phyloP scores from a whole-genome alignment of 768 basidiomycete genomes.

The Collybiopsis confluens region DNA sequence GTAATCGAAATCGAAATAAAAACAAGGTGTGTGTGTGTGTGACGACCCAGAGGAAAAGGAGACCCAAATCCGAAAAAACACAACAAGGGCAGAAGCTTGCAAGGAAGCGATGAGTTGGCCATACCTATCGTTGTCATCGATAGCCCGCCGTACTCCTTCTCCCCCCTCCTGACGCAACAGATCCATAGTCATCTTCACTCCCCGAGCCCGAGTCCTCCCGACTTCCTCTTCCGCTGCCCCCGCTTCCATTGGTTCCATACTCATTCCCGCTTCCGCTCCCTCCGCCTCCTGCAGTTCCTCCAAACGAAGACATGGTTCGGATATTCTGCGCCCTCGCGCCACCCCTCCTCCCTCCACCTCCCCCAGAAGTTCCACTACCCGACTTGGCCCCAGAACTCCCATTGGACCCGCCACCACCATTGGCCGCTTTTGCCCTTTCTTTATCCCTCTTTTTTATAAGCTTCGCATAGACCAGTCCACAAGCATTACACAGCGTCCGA shows the following conservation, averaged over 20 bases:
- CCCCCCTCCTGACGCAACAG: not conserved
- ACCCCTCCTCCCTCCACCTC: not conserved
- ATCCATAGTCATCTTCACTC: not conserved
- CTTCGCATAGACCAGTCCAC: conserved; percentile 84
- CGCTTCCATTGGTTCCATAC: too few species aligned
- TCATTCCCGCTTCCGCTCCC: not conserved
- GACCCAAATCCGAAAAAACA: too few species aligned
- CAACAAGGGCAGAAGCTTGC: too few species aligned
- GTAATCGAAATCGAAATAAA: too few species aligned
- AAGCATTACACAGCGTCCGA: conserved; percentile 81
- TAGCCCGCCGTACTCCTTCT: not conserved
- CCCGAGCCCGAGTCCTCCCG: not conserved
- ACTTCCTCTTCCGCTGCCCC: too few species aligned
- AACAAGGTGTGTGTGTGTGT: too few species aligned
- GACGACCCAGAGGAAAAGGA: too few species aligned
- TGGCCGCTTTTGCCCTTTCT: conserved; percentile 17
- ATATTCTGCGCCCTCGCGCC: not conserved
- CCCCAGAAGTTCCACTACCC: not conserved
- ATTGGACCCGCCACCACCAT: not conserved
- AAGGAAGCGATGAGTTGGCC: too few species aligned
- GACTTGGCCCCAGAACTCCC: not conserved
- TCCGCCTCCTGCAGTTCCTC: not conserved
- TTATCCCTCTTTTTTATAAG: conserved; percentile 40
- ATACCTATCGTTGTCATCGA: too few species aligned
- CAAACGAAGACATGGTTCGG: not conserved